Base-by-base conservation (phyloP, 148 eudicot species). In the Chenopodium quinoa region DNA sequence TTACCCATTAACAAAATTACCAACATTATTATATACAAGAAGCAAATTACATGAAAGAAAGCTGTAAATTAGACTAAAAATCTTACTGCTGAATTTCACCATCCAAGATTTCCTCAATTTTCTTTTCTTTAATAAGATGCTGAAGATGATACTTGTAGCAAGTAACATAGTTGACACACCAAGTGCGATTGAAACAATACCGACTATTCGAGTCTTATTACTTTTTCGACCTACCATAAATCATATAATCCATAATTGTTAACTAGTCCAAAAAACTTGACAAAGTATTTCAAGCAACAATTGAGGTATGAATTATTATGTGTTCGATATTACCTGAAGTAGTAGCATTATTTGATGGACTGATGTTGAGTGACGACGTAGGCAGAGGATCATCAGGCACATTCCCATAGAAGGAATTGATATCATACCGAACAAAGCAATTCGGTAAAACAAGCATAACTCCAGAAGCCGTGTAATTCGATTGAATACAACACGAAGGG, bases 361-460 rank as follows among this genome's bases (percentile, higher is more conserved):
- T 64, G 14, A 20, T 80, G 32, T 12, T 76, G 10, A n/a, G 27
- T 14, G 82, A n/a, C 1, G 63, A 6, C 0, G 70, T 23, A 7
- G 82, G 64, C 9, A 48, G 16, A 1, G 60, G 48, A 1, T 62
- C 14, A 77, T 69, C 29, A 46, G 82, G 77, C 17, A 76, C 83
- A 58, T 79, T 62, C 0, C 72, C 86, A n/a, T 10, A 79, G 52
- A 84, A 84, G 50, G 27, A 32, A 1, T 0, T 20, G 16, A 71
- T 9, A n/a, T 84, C 74, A 76, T 84, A 84, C 80, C 58, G 77
- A 76, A 84, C 71, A 80, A 29, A 80, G 25, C 86, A 84, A 40
- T 77, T 80, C 3, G 83, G 76, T 29, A 9, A 22, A 75, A 37
- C 70, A 9, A 75, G 46, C n/a, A 50, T 80, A 1, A 65, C 83